Evolutionary conservation across 2,329 filamentous ascomycete species (phyloP).

Genomic region (Penicillium sp.): DNA sequence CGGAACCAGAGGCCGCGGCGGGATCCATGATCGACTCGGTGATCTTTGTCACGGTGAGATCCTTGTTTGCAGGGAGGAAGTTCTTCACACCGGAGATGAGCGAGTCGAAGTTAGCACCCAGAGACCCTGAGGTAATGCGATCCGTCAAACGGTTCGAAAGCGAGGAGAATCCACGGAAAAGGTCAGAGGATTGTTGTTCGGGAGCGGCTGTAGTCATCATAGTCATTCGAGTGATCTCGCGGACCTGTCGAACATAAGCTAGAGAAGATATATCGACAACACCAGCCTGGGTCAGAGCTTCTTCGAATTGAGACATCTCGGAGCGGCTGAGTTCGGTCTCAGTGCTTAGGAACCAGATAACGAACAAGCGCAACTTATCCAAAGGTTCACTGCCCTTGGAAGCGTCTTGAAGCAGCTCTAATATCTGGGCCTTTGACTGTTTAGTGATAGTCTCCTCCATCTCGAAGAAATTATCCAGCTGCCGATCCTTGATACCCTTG

Average conservation of each 20-base stretch:
- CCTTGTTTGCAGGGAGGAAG: constrained; percentile 93
- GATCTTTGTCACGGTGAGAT: constrained; percentile 95
- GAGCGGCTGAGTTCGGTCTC: constrained; percentile 81
- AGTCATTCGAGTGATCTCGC: constrained; percentile 95
- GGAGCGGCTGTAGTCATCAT: constrained; percentile 83
- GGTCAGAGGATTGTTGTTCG: constrained; percentile 64
- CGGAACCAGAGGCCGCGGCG: constrained; percentile 80
- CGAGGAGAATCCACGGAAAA: constrained; percentile 91
- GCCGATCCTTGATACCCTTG: constrained; percentile 87
- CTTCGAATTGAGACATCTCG: constrained; percentile 84
- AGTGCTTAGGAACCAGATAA: constrained; percentile 95
- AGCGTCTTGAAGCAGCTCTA: constrained; percentile 80
- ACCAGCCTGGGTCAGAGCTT: constrained; percentile 74
- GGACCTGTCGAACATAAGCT: constrained; percentile 85
- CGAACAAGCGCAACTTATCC: constrained; percentile 90
- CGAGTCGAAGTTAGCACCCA: constrained; percentile 85
- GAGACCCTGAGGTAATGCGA: constrained; percentile 87
- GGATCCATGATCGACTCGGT: constrained; percentile 98
- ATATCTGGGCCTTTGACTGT: constrained; percentile 83
- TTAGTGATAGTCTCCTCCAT: constrained; percentile 91
- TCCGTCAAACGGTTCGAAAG: constrained; percentile 91
- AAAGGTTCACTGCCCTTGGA: constrained; percentile 80
- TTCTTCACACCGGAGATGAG: constrained; percentile 97
- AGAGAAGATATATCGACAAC: constrained; percentile 73
- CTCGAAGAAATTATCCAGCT: constrained; percentile 95